A percentile compares a stretch with the other conserved stretches of the same genome.
Conservation (phyloP, 352 stramenopile genomes). For the Globisporangium echinulatum region DNA sequence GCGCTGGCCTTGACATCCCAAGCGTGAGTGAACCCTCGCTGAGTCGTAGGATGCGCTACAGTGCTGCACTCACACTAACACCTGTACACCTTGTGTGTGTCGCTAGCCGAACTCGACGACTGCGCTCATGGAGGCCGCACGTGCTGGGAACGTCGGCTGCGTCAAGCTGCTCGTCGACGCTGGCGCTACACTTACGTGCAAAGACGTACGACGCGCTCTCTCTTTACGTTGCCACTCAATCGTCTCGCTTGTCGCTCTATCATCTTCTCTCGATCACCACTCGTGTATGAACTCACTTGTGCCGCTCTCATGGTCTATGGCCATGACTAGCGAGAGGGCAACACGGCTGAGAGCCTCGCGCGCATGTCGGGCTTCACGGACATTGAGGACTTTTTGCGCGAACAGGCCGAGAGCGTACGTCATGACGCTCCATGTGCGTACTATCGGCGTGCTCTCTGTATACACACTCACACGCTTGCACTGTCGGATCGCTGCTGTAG, state of each 20-base stretch:
- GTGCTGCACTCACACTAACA: neutral
- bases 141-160: slow-evolving; percentile 68
- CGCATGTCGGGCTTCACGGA: slow-evolving; percentile 44
- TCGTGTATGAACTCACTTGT: too few species aligned
- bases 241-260: neutral
- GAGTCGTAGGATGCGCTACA: neutral
- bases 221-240: neutral
- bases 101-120: slow-evolving; percentile 76
- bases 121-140: slow-evolving; percentile 83
- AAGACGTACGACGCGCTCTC: slow-evolving; percentile 49
- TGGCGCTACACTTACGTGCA: slow-evolving; percentile 57
- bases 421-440: neutral
- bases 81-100: neutral
- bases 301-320: neutral
- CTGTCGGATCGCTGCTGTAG: slow-evolving; percentile 16
- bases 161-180: slow-evolving; percentile 65
- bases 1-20: slow-evolving; percentile 64
- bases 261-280: too few species aligned
- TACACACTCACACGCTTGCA: neutral
- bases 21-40: slow-evolving; percentile 41
- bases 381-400: slow-evolving; percentile 75
- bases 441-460: neutral
- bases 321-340: slow-evolving; percentile 49
- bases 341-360: slow-evolving; percentile 66
- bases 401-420: slow-evolving; percentile 78